Evolutionary conservation across 2,329 filamentous ascomycete species (phyloP), one percentile per base, ranked within the genome.

Genomic region (Thermothelomyces thermophilus): DNA sequence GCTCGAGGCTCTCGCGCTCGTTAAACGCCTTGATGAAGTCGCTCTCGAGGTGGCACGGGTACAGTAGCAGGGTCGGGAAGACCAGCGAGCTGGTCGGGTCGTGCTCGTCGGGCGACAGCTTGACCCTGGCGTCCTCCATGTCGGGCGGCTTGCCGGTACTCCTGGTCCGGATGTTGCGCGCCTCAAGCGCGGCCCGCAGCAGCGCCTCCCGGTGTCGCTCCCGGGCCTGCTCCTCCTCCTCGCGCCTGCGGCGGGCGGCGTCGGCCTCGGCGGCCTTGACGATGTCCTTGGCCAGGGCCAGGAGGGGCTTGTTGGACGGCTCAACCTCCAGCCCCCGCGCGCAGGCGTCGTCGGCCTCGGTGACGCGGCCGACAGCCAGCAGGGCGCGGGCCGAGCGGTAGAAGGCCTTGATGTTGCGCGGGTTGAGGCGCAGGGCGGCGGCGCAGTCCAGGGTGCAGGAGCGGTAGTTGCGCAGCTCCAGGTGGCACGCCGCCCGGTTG

Each of bases 11-110:
- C 59, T 93, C 83, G 52, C 76, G 80, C 73, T 97, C 93, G 46
- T 76, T 75, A 60, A 95, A 93, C 0, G 80, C 80, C 71, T 95
- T 95, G 68, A 98, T 79, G 61, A 98, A 93, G 67, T 98, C 93
- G 1, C 82, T 86, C 72, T 97, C 83, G 41, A 85, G 75, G 54
- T 88, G 76, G 56, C 84, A 72, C 5, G 93, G 91, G 66, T 98
- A 98, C 49, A 98, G 73, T 48, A 98, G 70, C 53, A 97, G 75
- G 0, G 85, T 76, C 0, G 93, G 93, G 62, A 96, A 87, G 3
- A 74, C 74, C 1, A 98, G 74, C 0, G 76, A 74, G 57, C 85
- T 90, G 20, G 76, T 75, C 5, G 87, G 80, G 56, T 93, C 86
- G 22, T 87, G 72, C 16, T 86, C 79, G 61, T 94, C 83, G 2